These are phyloP conservation scores for Heliocybe sulcata DNA, from an alignment of 1,284 basidiomycete genomes.

Conservation along the genomic window DNA sequence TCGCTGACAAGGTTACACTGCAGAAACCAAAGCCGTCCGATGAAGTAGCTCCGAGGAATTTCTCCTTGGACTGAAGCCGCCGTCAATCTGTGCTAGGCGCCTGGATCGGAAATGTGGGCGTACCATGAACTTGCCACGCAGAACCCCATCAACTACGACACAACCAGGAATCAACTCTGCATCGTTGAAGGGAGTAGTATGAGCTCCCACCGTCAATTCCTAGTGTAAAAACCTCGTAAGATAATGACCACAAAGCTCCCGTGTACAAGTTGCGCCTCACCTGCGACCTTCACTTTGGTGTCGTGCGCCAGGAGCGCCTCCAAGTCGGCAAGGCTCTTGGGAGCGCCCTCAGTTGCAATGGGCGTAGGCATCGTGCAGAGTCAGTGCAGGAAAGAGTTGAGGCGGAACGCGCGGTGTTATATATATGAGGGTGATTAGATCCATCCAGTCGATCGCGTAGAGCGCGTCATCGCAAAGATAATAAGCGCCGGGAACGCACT, in stretches of 20 bases:
- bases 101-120: slow-evolving; percentile 8
- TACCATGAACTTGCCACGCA: slow-evolving; percentile 92
- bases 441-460: too few species aligned
- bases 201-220: slow-evolving; percentile 56
- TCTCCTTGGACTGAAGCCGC: slow-evolving; percentile 67
- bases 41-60: slow-evolving; percentile 84
- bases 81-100: not conserved
- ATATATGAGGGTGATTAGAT: not conserved
- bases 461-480: too few species aligned
- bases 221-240: slow-evolving; percentile 16
- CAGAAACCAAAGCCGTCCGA: slow-evolving; percentile 89
- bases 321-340: slow-evolving; percentile 54
- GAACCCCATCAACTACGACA: slow-evolving; percentile 77
- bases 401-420: not conserved
- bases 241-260: not conserved
- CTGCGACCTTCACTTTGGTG: slow-evolving; percentile 89
- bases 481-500: too few species aligned
- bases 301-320: slow-evolving; percentile 51
- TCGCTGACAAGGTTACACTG: slow-evolving; percentile 79
- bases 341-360: slow-evolving; percentile 35
- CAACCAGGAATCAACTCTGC: not conserved
- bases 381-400: too few species aligned
- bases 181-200: not conserved
- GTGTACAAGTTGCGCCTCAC: slow-evolving; percentile 34
- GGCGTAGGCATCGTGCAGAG: slow-evolving; percentile 10